Evolutionary conservation across 208 protist genomes (phyloP).

Genomic region (Herpetomonas tarakana): DNA sequence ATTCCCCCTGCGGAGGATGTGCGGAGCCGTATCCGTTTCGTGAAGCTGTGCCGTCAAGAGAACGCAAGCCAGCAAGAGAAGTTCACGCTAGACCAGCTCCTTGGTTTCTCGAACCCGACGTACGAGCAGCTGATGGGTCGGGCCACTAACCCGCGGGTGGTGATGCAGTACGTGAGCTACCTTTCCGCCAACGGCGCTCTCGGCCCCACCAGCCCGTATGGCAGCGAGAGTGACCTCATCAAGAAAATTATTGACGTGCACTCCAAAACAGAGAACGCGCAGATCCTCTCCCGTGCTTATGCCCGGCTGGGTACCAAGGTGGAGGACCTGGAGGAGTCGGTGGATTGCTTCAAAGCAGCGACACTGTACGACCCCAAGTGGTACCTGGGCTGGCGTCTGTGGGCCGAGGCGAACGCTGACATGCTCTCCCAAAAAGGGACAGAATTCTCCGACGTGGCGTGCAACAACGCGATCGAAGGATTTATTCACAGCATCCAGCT

Average conservation of each 20-base stretch:
- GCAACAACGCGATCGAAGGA: constrained; percentile 75
- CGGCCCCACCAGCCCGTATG: constrained; percentile 47
- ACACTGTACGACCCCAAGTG: constrained; percentile 81
- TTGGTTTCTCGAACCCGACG: constrained; percentile 57
- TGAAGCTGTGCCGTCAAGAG: constrained; percentile 90
- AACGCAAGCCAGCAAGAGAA: constrained; percentile 69
- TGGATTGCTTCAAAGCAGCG: constrained; percentile 75
- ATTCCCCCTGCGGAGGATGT: constrained; percentile 90
- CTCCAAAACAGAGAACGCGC: constrained; percentile 65
- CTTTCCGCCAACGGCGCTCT: constrained; percentile 63
- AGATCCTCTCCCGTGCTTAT: constrained; percentile 65
- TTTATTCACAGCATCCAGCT: constrained; percentile 85
- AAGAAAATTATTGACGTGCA: constrained; percentile 86
- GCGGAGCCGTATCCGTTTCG: constrained; percentile 97
- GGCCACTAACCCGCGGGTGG: constrained; percentile 71
- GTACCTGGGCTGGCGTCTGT: constrained; percentile 84
- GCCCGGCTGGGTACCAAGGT: constrained; percentile 66
- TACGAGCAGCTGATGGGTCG: constrained; percentile 67
- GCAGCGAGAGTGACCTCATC: constrained; percentile 71
- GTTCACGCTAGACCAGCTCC: constrained; percentile 72
- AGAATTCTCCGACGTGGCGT: constrained; percentile 41
- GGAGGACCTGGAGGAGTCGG: constrained; percentile 39
- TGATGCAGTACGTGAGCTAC: constrained; percentile 85
- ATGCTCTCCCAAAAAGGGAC: constrained; percentile 33
- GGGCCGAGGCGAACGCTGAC: constrained; percentile 69